Percentiles rank a stretch among this genome's conserved stretches.
Evolutionary conservation across 2,329 filamentous ascomycete genomes (phyloP).

Genomic region (Sclerotinia subarctica): DNA sequence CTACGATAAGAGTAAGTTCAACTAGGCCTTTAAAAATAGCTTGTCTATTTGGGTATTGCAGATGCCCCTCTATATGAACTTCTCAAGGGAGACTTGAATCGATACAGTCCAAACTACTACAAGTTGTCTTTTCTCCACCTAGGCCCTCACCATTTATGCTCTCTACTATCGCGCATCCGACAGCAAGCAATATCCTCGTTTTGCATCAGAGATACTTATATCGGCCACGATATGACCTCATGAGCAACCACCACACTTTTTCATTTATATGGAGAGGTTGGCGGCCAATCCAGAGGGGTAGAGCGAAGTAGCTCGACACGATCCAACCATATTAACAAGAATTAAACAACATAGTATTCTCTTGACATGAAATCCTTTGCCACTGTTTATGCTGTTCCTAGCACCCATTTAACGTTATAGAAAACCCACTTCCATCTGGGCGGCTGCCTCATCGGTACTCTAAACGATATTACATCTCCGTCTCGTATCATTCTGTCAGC

Average conservation of each 20-base stretch:
- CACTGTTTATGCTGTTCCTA: neutral
- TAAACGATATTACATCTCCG: neutral
- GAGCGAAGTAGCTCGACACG: neutral
- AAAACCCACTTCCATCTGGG: too few relatives aligned
- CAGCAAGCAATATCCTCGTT: neutral
- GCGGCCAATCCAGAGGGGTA: neutral
- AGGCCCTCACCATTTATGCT: neutral
- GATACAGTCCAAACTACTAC: neutral
- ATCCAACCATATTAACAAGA: neutral
- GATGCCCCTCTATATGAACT: neutral
- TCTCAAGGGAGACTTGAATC: neutral
- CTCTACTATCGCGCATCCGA: too few relatives aligned
- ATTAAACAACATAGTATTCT: neutral
- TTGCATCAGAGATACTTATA: neutral
- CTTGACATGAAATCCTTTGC: neutral
- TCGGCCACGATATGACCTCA: neutral
- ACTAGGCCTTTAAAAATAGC: neutral
- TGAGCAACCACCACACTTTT: neutral
- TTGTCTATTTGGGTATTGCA: neutral
- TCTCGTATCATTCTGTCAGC: neutral
- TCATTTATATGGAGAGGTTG: neutral
- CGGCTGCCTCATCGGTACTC: neutral
- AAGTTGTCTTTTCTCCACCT: neutral
- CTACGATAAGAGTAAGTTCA: neutral
- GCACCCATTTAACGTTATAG: neutral